Evolutionary conservation across 2,329 filamentous ascomycete species (phyloP), one percentile per base, ranked within the genome.

Genomic region (Cladophialophora bantiana): DNA sequence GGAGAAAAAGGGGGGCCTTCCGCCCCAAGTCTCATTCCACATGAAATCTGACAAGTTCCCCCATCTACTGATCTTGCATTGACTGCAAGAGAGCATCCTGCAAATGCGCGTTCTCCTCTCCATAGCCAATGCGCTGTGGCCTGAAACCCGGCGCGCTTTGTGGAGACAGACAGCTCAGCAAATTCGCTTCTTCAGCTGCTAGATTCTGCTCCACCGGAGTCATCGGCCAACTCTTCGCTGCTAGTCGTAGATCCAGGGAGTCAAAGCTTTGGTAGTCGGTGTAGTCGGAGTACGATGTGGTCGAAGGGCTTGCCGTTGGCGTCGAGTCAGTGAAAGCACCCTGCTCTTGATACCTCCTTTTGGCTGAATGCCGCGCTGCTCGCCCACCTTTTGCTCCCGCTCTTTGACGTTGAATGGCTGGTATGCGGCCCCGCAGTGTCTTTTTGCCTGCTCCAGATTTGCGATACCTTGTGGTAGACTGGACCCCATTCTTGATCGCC

Each of bases 391-490:
- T 80, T 9, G 78, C 77, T 63, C 79, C 80, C 36, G 80, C 79
- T 59, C 75, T 74, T 68, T 80, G 79, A 64, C 79, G 77, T 67
- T 78, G 75, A 64, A 78, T 75, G 18, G 76, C 77, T 35, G 79
- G 76, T 20, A 74, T 70, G n/a, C 81, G 77, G 42, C 77, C 75
- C 67, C 71, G 76, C 45, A 72, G 70, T n/a, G 72, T 65, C 68
- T 78, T 81, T 69, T 80, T 83, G 68, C 74, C 74, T 63, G 75
- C 75, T 15, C 75, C 74, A 59, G 76, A 73, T 66, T 80, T 73
- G 70, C 90, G 87, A 77, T 91, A 93, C 70, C 90, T 83, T 1
- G 94, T 97, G 0, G 94, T 98, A 66, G 92, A 94, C 78, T 93
- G 88, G 58, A 97, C 91, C 32, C 92, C 91, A 31, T 90, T 80